Base-by-base conservation (phyloP, 805 yeast genomes). In the Hermanozyma aechmeae region DNA sequence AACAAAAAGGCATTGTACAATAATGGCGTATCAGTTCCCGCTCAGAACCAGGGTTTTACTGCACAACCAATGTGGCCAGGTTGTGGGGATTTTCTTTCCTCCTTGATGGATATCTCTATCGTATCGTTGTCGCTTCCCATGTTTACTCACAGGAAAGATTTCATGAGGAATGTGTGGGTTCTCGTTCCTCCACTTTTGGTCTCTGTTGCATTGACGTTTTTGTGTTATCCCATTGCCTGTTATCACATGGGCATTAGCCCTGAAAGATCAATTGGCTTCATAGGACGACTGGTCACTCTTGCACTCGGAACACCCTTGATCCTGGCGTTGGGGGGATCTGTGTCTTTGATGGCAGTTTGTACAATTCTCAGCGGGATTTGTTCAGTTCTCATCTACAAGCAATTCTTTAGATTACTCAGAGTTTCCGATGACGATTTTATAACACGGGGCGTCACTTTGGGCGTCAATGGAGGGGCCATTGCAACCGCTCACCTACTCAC, bases 271-370 rank as follows among this genome's bases (percentile, higher is more conserved):
- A 61, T 82, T 19, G 92, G 89, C 1, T 81, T 79, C 46, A 78
- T 81, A 2, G 89, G 87, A 2, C 58, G 93, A 35, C 76, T 84
- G 8, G 84, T 79, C 12, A 82, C 94, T 0, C 62, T 81, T 42
- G 89, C 92, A 0, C 57, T 82, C 26, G 93, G 92, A 0, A 71
- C 82, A 0, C 94, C 93, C 2, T 62, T 81, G 37, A 73, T 79
- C 9, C 53, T 54, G n/a, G 65, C 83, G 0, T 53, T 82, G 20
- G 76, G 68, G 8, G 94, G 92, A 0, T 74, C 81, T 1, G 63
- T 73, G 2, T 72, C 82, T 4, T 60, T 82, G 26, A 80, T 79
- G 75, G 83, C 92, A 0, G 84, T 79, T 9, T 75, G 83, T 22
- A 82, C 92, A 0, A 79, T 82, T 15, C 55, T 82, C 32, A 72